A percentile compares a stretch with the other conserved stretches of the same genome.
These are phyloP conservation scores for Trichoderma arundinaceum DNA, from an alignment of 2,329 filamentous ascomycete species.

Conservation along the genomic window DNA sequence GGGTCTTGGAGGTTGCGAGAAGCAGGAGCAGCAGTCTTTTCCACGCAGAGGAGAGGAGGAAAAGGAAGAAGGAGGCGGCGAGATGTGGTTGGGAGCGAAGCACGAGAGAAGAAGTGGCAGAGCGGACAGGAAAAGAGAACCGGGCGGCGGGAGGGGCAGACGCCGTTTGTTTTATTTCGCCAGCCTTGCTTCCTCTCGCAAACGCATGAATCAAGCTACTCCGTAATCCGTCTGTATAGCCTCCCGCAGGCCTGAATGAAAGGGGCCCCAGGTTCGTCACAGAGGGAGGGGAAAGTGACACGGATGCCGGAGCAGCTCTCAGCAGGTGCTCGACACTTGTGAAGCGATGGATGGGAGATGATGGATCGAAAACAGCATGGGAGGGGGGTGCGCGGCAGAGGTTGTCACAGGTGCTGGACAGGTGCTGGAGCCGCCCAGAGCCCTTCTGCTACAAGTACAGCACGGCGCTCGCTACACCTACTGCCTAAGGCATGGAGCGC, in stretches of 20 bases:
- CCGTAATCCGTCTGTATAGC: slow-evolving; percentile 23
- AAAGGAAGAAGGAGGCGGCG: not conserved
- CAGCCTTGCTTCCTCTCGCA: not conserved
- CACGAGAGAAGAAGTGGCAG: slow-evolving; percentile 9
- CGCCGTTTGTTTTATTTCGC: slow-evolving; percentile 30
- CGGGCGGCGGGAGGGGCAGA: slow-evolving; percentile 23
- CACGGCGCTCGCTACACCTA: not conserved
- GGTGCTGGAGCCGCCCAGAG: not conserved
- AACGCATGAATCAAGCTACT: slow-evolving; percentile 23
- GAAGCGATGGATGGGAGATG: slow-evolving; percentile 31
- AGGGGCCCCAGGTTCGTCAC: slow-evolving; percentile 30
- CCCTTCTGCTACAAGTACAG: not conserved
- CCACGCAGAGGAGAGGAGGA: slow-evolving; percentile 19
- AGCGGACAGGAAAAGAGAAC: slow-evolving; percentile 8
- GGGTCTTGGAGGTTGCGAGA: slow-evolving; percentile 4
- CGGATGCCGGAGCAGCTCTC: slow-evolving; percentile 27
- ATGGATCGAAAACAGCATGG: slow-evolving; percentile 30
- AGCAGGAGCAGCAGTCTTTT: not conserved
- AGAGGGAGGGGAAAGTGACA: slow-evolving; percentile 30
- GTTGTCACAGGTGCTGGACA: not conserved
- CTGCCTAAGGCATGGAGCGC: not conserved
- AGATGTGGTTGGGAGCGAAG: not conserved
- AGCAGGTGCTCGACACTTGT: slow-evolving; percentile 17
- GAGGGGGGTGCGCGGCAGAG: slow-evolving; percentile 6
- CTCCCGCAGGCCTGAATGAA: slow-evolving; percentile 32